Evolutionary conservation across 495 filamentous ascomycete species (phyloP), one percentile per base, ranked within the genome.

Genomic region (Pseudomonodictys pantanalensis): DNA sequence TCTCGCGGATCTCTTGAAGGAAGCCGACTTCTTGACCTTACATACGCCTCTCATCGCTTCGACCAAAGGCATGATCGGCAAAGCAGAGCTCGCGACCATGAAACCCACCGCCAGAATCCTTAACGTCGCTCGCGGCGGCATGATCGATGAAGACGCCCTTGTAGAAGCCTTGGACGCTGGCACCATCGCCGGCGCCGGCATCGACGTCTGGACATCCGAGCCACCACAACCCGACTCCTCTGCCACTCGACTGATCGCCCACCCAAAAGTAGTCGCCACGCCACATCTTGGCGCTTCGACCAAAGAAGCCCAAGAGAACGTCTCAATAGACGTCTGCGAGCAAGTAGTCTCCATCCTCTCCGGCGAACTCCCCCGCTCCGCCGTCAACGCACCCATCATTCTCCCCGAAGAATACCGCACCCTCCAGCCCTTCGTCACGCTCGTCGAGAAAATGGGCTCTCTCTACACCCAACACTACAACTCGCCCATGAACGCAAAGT

Each of bases 271-370:
- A 3, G 81, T 88, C 22, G 81, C 79, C 5, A 90, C 86, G 33
- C 86, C 86, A 9, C 86, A 90, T 72, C 78, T 90, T 0, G 86
- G 86, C 4, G 86, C 86, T 8, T 84, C 81, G 11, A 90, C 86
- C 1, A 77, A 86, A n/a, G 86, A 90, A 75, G 86, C 86, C 0
- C 86, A 89, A 71, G 86, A 90, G 69, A 88, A 87, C 64, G 86
- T 90, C 12, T 83, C 81, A 23, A 76, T 88, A 35, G 86, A 90
- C 67, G 86, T 89, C 23, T 90, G 86, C 70, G 79, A 79, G 54
- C 86, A 90, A 71, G 85, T 90, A n/a, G 72, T 85, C 6, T 75
- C 80, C 44, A 87, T 90, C 51, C 65, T 90, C 23, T 72, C 75
- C 10, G 86, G 86, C 9, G 81, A 81, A 2, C 74, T 89, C 12